Base-by-base conservation (phyloP, 75 land plant species). In the Picea glauca region DNA sequence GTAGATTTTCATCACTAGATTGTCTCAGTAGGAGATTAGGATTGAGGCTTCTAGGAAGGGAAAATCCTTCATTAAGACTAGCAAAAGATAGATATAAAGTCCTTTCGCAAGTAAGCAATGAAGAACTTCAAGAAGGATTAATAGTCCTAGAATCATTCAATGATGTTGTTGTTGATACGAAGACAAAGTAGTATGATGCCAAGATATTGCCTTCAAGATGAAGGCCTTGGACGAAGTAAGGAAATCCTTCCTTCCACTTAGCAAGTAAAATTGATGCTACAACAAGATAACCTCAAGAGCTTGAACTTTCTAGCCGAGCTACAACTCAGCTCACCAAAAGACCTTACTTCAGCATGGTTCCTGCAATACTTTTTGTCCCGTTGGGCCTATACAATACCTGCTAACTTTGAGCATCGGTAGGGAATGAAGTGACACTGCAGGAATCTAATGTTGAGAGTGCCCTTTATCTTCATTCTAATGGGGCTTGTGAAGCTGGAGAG, bases 21-120 rank as follows among this genome's bases (percentile, higher is more conserved):
- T 95, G 98, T 86, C 78, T 90, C 70, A 92, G 96, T 43, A 88
- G 98, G 79, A 87, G 89, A 64, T 85, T 86, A 38, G 98, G 98
- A 59, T 92, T 96, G n/a, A 85, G 83, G 75, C 74, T 92, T 86
- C 87, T 90, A 40, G 85, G 91, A 77, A 77, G 93, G 40, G 78
- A 60, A 77, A 90, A 86, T 85, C 85, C 79, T 59, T 83, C 89
- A 75, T 77, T 78, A 81, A 88, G 89, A 82, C 75, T 88, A 32
- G 89, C 87, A 13, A 87, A 77, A 56, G 89, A 89, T 32, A 83
- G 90, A 57, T 81, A 86, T 60, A 83, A 85, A 77, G 62, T 93
- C 58, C 87, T 93, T 31, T 35, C 38, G 1, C 38, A 35, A 35
- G 3, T 35, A 35, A 35, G 38, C 38, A 35, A 86, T 38, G 92